A percentile compares a stretch with the other conserved stretches of the same genome.
These are phyloP conservation scores for Phytopythium aichiense DNA, from an alignment of 352 stramenopile species.

Conservation along the genomic window DNA sequence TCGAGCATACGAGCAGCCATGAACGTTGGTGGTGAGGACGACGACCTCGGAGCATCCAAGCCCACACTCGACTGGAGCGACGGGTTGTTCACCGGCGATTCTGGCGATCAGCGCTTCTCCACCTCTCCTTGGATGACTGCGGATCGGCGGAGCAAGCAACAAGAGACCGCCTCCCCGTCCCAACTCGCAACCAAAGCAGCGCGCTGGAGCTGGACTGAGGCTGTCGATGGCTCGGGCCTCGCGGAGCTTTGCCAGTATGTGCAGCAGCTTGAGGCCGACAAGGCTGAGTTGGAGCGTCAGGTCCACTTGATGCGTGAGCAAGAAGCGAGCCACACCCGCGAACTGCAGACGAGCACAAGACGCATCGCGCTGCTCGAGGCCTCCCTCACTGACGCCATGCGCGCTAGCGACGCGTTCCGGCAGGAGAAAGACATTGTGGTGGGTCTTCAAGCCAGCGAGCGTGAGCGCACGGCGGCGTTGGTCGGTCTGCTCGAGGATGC, in stretches of 20 bases:
- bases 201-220: constrained; percentile 6
- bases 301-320: constrained; percentile 33
- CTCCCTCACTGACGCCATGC: constrained; percentile 23
- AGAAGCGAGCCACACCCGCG: constrained; percentile 29
- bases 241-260: constrained; percentile 48
- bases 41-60: not conserved
- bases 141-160: not conserved
- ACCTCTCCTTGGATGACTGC: not conserved
- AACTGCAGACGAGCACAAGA: constrained; percentile 18
- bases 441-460: constrained; percentile 26
- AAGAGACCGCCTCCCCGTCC: not conserved
- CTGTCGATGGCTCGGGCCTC: constrained; percentile 14
- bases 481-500: constrained; percentile 32
- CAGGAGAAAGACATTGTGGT: constrained; percentile 32
- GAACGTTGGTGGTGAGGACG: not conserved
- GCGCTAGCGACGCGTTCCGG: constrained; percentile 19
- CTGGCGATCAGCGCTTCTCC: not conserved
- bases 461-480: constrained; percentile 28
- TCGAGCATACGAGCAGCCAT: not conserved
- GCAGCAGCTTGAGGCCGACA: constrained; percentile 46
- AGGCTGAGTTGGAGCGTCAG: constrained; percentile 35
- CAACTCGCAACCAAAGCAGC: not conserved
- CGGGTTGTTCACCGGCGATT: not conserved
- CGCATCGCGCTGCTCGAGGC: constrained; percentile 40
- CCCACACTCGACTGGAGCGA: not conserved